Evolutionary conservation across 352 stramenopile genomes (phyloP).

Genomic region (Pythium graminicola): DNA sequence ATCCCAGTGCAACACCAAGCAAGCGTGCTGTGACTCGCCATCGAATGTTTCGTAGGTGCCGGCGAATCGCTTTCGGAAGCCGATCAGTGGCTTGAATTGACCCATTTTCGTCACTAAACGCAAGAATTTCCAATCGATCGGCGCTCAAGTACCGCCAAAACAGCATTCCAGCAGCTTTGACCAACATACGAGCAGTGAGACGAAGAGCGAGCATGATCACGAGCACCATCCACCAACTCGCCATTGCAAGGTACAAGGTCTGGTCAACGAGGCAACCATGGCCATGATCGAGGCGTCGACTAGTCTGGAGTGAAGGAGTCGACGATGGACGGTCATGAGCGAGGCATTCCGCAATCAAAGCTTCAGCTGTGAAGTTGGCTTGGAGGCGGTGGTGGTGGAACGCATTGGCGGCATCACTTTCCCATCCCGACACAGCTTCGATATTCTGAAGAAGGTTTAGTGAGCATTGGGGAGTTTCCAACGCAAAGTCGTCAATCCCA

Average conservation of each 20-base stretch:
- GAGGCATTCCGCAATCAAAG: constrained; percentile 4
- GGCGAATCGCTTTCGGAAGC: constrained; percentile 31
- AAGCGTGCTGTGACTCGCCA: constrained; percentile 37
- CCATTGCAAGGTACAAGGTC: constrained; percentile 45
- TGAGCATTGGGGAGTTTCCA: neutral
- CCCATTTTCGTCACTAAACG: constrained; percentile 48
- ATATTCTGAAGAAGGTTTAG: neutral
- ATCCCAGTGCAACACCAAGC: constrained; percentile 21
- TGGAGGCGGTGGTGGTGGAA: constrained; percentile 2
- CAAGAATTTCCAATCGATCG: constrained; percentile 45
- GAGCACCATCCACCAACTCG: constrained; percentile 60
- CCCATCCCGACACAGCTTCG: constrained; percentile 1
- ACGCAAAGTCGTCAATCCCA: neutral
- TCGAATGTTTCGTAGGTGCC: constrained; percentile 33
- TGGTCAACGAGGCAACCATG: constrained; percentile 50
- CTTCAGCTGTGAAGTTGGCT: neutral
- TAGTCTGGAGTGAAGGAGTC: neutral
- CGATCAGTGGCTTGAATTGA: constrained; percentile 28
- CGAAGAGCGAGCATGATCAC: constrained; percentile 40
- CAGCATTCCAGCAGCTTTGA: constrained; percentile 33
- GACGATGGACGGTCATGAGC: neutral
- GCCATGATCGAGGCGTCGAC: constrained; percentile 25
- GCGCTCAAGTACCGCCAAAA: constrained; percentile 60
- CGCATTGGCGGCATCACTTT: neutral
- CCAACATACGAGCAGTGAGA: constrained; percentile 38